Conservation (phyloP, 768 basidiomycete species). For the Suillus tomentosus region DNA sequence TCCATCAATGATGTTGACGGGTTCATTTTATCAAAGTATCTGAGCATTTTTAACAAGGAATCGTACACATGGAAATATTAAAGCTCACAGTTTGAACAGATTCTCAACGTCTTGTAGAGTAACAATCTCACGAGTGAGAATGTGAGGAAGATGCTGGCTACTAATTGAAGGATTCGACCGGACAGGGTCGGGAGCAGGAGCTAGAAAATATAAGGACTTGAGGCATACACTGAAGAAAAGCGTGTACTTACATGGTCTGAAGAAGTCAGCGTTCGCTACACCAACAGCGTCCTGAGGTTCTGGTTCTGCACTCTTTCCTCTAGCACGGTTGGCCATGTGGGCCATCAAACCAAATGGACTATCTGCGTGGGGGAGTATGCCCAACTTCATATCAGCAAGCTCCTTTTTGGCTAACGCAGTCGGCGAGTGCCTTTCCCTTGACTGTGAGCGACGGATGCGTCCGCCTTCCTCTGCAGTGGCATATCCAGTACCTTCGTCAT, state of each 20-base stretch:
- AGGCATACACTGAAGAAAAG: not conserved
- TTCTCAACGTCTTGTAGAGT: slow-evolving; percentile 66
- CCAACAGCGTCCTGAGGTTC: slow-evolving; percentile 56
- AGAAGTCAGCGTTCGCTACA: slow-evolving; percentile 69
- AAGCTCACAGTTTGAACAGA: slow-evolving; percentile 67
- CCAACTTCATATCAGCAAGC: slow-evolving; percentile 44
- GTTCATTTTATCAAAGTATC: slow-evolving; percentile 81
- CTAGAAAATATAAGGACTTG: slow-evolving; percentile 26
- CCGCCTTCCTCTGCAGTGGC: slow-evolving; percentile 24
- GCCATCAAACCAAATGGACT: slow-evolving; percentile 79
- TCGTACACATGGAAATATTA: not conserved
- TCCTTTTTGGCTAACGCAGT: slow-evolving; percentile 39
- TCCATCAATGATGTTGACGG: slow-evolving; percentile 78
- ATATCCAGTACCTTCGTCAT: slow-evolving; percentile 41
- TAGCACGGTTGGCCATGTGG: slow-evolving; percentile 53
- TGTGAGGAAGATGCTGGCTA: slow-evolving; percentile 60
- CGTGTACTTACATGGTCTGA: slow-evolving; percentile 54
- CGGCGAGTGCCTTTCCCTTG: slow-evolving; percentile 31
- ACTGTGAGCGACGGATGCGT: slow-evolving; percentile 18
- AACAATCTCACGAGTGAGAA: slow-evolving; percentile 65
- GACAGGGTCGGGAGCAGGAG: slow-evolving; percentile 43
- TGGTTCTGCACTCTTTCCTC: slow-evolving; percentile 43
- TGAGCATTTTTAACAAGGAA: slow-evolving; percentile 28
- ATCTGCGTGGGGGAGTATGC: slow-evolving; percentile 60
- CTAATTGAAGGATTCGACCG: slow-evolving; percentile 39